Evolutionary conservation across 2,329 filamentous ascomycete genomes (phyloP).

Genomic region (Botrytis medusae): DNA sequence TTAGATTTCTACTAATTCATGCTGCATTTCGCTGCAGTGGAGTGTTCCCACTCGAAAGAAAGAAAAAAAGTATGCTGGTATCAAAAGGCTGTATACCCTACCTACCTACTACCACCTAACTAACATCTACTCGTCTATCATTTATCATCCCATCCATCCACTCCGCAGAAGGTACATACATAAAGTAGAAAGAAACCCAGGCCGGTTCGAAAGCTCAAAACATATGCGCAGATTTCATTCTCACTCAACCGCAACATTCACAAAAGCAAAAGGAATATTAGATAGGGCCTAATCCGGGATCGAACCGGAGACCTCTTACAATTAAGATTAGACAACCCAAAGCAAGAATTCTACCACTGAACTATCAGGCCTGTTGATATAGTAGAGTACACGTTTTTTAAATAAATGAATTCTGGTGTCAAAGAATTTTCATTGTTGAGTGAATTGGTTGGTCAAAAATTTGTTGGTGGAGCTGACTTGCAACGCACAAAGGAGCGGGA

Average conservation of each 20-base stretch:
- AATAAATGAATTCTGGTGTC: neutral
- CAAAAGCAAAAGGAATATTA: neutral
- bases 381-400: no score
- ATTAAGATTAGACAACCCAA: neutral
- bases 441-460: neutral
- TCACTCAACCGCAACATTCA: fast-evolving
- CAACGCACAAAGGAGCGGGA: neutral
- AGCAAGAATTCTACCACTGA: constrained; percentile 7
- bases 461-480: neutral
- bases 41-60: neutral
- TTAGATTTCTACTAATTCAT: neutral
- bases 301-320: neutral
- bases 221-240: neutral
- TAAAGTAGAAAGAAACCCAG: no score
- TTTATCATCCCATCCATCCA: neutral
- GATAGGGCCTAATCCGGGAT: neutral
- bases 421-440: neutral
- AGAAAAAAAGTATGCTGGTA: neutral
- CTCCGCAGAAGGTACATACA: neutral
- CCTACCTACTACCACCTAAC: no score
- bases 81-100: neutral
- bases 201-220: no score
- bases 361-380: neutral
- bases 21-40: neutral
- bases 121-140: no score